Conservation (phyloP, 305 asterid genomes). For the Ajuga reptans region DNA sequence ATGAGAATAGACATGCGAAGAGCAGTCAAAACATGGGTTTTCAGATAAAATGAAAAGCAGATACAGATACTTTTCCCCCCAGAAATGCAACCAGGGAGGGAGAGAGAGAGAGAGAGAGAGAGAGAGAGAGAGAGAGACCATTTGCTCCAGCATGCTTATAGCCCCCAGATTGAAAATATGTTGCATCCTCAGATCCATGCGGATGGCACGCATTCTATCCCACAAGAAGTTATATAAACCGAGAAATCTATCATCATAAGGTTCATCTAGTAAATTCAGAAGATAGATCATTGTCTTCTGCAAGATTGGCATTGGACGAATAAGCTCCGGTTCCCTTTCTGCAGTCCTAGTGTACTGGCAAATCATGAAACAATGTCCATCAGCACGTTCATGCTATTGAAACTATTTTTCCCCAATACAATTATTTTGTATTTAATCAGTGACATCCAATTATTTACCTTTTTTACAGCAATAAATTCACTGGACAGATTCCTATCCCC, state of each 20-base stretch:
- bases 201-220: conserved; percentile 99
- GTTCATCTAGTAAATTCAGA: conserved; percentile 62
- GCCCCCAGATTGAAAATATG: conserved; percentile 86
- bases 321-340: conserved; percentile 89
- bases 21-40: conserved; percentile 9
- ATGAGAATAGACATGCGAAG: background rate
- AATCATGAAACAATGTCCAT: conserved; percentile 27
- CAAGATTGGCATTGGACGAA: conserved; percentile 90
- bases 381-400: conserved; percentile 12
- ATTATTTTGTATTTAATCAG: background rate
- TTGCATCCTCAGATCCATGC: conserved; percentile 99
- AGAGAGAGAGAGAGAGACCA: conserved; percentile 42
- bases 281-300: conserved; percentile 86
- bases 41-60: conserved; percentile 11
- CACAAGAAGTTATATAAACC: conserved; percentile 91
- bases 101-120: background rate
- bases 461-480: conserved; percentile 80
- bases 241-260: conserved; percentile 78
- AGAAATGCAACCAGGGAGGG: background rate
- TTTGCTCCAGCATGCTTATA: conserved; percentile 91
- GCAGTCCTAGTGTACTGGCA: conserved; percentile 96
- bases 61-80: background rate
- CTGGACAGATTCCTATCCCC: conserved; percentile 86
- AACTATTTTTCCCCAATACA: background rate
- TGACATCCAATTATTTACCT: conserved; percentile 39